Percentiles rank a stretch among this genome's conserved stretches.
These are phyloP conservation scores for Lophium mytilinum DNA, from an alignment of 495 filamentous ascomycete genomes.

Conservation along the genomic window DNA sequence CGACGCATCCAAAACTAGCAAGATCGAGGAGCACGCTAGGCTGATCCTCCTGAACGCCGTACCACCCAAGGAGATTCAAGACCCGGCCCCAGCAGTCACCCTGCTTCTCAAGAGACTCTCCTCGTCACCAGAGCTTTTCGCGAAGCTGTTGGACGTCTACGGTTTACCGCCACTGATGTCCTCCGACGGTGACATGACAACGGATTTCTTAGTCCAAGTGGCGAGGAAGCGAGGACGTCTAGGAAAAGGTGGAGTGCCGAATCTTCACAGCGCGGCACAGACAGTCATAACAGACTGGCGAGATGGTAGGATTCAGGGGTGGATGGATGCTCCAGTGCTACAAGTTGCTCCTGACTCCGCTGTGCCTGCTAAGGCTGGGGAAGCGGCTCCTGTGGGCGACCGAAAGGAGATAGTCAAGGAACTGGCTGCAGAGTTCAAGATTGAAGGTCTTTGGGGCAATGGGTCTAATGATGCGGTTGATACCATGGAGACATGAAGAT, in stretches of 20 bases:
- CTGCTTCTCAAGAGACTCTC: slow-evolving; percentile 74
- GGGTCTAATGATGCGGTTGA: slow-evolving; percentile 37
- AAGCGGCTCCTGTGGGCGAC: slow-evolving; percentile 43
- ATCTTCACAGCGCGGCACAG: slow-evolving; percentile 78
- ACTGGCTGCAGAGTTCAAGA: slow-evolving; percentile 93
- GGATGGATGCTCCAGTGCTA: slow-evolving; percentile 66
- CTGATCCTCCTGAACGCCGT: slow-evolving; percentile 84
- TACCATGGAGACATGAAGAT: slow-evolving; percentile 26
- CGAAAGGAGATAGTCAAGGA: slow-evolving; percentile 81
- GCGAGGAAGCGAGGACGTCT: slow-evolving; percentile 85
- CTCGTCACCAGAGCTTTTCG: slow-evolving; percentile 57
- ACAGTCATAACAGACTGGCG: slow-evolving; percentile 92
- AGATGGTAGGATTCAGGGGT: slow-evolving; percentile 90
- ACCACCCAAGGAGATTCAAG: slow-evolving; percentile 86
- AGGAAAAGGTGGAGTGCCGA: slow-evolving; percentile 84
- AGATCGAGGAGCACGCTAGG: slow-evolving; percentile 70
- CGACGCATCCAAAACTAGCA: slow-evolving; percentile 46
- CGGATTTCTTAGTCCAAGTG: slow-evolving; percentile 91
- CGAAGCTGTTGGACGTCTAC: slow-evolving; percentile 74
- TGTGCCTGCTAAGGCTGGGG: slow-evolving; percentile 21
- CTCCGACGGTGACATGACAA: slow-evolving; percentile 62
- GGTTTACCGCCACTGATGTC: slow-evolving; percentile 67
- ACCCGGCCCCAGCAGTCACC: slow-evolving; percentile 77
- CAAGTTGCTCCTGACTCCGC: slow-evolving; percentile 38
- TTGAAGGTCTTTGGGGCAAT: slow-evolving; percentile 88